phyloP scores from a whole-genome alignment of 1,284 basidiomycete genomes.

The Serendipita sp. region DNA sequence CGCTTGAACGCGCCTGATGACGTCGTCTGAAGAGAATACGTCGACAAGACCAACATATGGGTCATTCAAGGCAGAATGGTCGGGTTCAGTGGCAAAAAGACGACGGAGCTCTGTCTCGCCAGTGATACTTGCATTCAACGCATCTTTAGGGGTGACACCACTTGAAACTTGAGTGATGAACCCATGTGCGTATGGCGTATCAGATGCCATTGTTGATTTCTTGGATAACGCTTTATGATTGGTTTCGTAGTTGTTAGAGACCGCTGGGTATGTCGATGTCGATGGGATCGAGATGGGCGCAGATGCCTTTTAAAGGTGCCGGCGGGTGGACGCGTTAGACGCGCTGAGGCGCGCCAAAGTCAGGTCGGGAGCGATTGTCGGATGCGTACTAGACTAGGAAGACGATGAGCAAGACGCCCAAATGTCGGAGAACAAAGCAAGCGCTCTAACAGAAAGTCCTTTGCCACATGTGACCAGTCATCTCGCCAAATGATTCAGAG shows the following conservation, averaged over 20 bases:
- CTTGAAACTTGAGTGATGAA: background rate
- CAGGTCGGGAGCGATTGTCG: too few relatives aligned
- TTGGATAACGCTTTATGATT: background rate
- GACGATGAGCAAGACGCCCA: too few relatives aligned
- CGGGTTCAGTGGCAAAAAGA: slow-evolving; percentile 38
- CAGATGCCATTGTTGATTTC: background rate
- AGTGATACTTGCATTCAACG: slow-evolving; percentile 35
- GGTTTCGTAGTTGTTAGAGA: background rate
- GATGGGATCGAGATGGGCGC: background rate
- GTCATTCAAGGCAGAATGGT: slow-evolving; percentile 28
- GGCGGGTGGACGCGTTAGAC: too few relatives aligned
- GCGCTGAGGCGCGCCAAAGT: too few relatives aligned
- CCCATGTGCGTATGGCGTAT: background rate
- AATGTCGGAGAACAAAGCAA: too few relatives aligned
- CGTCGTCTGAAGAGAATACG: slow-evolving; percentile 33
- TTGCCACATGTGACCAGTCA: too few relatives aligned
- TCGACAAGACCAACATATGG: slow-evolving; percentile 42
- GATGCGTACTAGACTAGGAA: too few relatives aligned
- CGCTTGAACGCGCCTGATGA: slow-evolving; percentile 32
- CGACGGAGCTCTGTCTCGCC: slow-evolving; percentile 39
- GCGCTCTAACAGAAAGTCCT: too few relatives aligned
- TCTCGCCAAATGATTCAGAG: too few relatives aligned
- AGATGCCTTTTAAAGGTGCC: too few relatives aligned
- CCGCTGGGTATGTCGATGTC: background rate
- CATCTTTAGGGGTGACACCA: slow-evolving; percentile 28